Evolutionary conservation across 768 basidiomycete species (phyloP).

Genomic region (Neoboletus subvelutipes): DNA sequence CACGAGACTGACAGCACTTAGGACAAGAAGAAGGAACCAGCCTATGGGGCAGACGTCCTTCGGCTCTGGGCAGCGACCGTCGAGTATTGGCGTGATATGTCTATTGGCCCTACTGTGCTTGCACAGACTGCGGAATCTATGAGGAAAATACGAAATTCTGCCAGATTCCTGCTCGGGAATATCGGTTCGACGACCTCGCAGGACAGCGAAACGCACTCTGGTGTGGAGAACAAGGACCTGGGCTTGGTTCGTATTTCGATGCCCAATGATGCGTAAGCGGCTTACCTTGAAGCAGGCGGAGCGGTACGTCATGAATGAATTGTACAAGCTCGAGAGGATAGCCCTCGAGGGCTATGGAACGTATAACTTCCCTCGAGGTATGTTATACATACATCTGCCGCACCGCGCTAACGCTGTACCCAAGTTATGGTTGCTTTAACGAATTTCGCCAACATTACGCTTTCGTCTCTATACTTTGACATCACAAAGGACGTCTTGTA

Average conservation of each 20-base stretch:
- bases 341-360: constrained; percentile 67
- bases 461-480: constrained; percentile 92
- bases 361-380: constrained; percentile 85
- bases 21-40: constrained; percentile 70
- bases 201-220: background rate
- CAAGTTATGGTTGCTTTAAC: constrained; percentile 70
- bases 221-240: constrained; percentile 43
- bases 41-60: constrained; percentile 83
- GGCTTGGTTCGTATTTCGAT: constrained; percentile 53
- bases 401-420: constrained; percentile 4
- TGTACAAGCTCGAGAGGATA: constrained; percentile 66
- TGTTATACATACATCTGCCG: background rate
- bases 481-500: constrained; percentile 90
- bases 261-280: background rate
- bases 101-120: constrained; percentile 77
- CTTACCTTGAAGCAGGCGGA: constrained; percentile 57
- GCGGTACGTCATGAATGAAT: constrained; percentile 81
- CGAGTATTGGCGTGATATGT: constrained; percentile 87
- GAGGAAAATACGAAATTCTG: constrained; percentile 83
- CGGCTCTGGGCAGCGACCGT: constrained; percentile 91
- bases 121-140: constrained; percentile 72
- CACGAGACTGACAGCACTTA: constrained; percentile 27
- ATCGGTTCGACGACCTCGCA: constrained; percentile 38
- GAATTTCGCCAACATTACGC: constrained; percentile 77
- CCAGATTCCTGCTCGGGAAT: constrained; percentile 85